These are phyloP conservation scores for Carex parvula DNA, from an alignment of 176 grass and related monocot genomes.

Conservation along the genomic window DNA sequence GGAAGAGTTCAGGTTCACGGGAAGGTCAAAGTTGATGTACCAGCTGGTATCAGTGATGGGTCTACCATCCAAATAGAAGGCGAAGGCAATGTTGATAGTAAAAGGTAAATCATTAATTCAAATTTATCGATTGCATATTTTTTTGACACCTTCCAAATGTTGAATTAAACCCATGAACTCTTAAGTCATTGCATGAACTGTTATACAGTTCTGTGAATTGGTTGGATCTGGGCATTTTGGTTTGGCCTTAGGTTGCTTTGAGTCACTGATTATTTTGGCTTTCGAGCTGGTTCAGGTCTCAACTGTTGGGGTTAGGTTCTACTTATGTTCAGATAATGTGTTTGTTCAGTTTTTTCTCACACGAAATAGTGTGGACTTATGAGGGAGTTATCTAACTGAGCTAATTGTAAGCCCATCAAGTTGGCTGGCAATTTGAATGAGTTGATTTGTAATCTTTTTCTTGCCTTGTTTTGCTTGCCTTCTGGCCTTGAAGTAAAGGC, in stretches of 20 bases:
- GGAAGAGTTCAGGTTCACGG: slow-evolving; percentile 53
- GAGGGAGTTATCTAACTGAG: background rate
- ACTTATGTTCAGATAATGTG: background rate
- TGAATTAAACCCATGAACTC: background rate
- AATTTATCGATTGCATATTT: background rate
- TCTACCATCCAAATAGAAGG: slow-evolving; percentile 59
- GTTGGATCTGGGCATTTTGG: background rate
- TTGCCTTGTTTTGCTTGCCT: background rate
- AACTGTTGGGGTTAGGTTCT: background rate
- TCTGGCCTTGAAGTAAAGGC: background rate
- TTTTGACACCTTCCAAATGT: background rate
- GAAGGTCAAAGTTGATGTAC: slow-evolving; percentile 59
- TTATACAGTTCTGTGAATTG: background rate
- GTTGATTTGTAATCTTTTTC: background rate
- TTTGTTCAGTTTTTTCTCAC: background rate
- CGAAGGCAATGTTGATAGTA: slow-evolving; percentile 66
- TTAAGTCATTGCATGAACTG: background rate
- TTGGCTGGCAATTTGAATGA: background rate
- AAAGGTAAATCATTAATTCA: slow-evolving; percentile 43
- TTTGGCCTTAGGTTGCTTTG: background rate
- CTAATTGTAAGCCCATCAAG: background rate
- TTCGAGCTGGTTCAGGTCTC: background rate
- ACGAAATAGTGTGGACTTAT: background rate
- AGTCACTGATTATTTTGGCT: background rate
- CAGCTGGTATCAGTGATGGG: slow-evolving; percentile 77